Percentiles rank a stretch among this genome's conserved stretches.
Evolutionary conservation across 768 basidiomycete species (phyloP).

Genomic region (Xerocomus brunneocitrinus): DNA sequence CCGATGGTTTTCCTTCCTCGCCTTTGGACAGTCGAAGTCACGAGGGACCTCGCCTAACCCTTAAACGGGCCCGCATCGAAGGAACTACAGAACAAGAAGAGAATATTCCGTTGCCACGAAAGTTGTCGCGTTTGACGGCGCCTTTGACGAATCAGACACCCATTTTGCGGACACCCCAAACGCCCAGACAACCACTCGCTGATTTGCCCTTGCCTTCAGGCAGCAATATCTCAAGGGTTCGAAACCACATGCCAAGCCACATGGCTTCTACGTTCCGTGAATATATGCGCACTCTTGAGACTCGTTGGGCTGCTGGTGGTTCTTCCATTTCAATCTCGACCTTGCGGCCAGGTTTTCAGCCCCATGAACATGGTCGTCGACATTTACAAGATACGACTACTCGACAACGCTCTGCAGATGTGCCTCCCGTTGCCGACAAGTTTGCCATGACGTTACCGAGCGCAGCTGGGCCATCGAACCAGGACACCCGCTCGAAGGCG

Average conservation of each 20-base stretch:
- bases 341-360: background rate
- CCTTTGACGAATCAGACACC: background rate
- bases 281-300: conserved; percentile 9
- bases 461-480: background rate
- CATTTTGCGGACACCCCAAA: conserved; percentile 8
- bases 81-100: background rate
- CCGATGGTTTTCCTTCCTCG: conserved; percentile 1
- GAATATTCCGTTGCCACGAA: conserved; percentile 3
- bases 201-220: conserved; percentile 10
- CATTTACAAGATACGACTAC: background rate
- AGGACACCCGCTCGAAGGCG: conserved; percentile 4
- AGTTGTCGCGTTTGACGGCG: conserved; percentile 6
- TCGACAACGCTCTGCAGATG: background rate
- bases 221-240: background rate
- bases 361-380: background rate
- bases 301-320: background rate
- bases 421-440: background rate
- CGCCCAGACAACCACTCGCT: conserved; percentile 18
- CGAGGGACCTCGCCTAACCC: background rate
- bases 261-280: background rate
- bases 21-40: conserved; percentile 8
- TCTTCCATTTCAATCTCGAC: background rate
- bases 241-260: background rate
- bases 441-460: background rate
- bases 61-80: conserved; percentile 18